Evolutionary conservation across 805 yeast genomes (phyloP).

Genomic region (Naumovozyma castellii): DNA sequence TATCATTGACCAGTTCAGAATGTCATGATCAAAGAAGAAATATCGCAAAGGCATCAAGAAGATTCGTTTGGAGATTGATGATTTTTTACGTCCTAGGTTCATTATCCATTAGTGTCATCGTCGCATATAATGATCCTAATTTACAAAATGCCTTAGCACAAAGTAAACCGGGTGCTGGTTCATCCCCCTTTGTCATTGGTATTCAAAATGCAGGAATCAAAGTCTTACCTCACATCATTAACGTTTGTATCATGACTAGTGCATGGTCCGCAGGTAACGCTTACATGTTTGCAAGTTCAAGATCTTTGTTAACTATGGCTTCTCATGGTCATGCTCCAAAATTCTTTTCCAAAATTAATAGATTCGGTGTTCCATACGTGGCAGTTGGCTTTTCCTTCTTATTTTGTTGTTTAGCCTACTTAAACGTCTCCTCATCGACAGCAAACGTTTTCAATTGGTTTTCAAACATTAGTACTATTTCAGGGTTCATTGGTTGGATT

Average conservation of each 20-base stretch:
- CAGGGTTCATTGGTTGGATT: slow-evolving; percentile 61
- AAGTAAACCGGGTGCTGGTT: slow-evolving; percentile 49
- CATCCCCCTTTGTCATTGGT: slow-evolving; percentile 60
- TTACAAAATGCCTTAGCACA: slow-evolving; percentile 40
- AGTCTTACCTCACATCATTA: slow-evolving; percentile 51
- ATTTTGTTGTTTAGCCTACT: slow-evolving; percentile 40
- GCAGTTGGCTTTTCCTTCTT: slow-evolving; percentile 12
- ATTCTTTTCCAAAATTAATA: slow-evolving; percentile 38
- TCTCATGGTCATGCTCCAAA: slow-evolving; percentile 44
- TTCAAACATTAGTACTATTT: slow-evolving; percentile 53
- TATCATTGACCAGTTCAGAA: slow-evolving; percentile 51
- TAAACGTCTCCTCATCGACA: slow-evolving; percentile 46
- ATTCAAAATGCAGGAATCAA: slow-evolving; percentile 53
- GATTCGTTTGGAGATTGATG: slow-evolving; percentile 53
- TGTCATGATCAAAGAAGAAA: slow-evolving; percentile 48
- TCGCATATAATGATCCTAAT: slow-evolving; percentile 41
- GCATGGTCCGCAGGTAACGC: slow-evolving; percentile 43
- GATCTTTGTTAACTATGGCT: slow-evolving; percentile 38
- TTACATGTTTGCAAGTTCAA: slow-evolving; percentile 45
- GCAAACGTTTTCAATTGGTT: slow-evolving; percentile 54
- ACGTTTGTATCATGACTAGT: slow-evolving; percentile 51
- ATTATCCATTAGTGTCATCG: slow-evolving; percentile 51
- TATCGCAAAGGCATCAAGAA: slow-evolving; percentile 51
- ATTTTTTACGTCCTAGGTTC: slow-evolving; percentile 51
- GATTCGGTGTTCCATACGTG: slow-evolving; percentile 47